A percentile compares a stretch with the other conserved stretches of the same genome.
phyloP scores from a whole-genome alignment of 2,329 filamentous ascomycete species.

The Aspergillus awamori region DNA sequence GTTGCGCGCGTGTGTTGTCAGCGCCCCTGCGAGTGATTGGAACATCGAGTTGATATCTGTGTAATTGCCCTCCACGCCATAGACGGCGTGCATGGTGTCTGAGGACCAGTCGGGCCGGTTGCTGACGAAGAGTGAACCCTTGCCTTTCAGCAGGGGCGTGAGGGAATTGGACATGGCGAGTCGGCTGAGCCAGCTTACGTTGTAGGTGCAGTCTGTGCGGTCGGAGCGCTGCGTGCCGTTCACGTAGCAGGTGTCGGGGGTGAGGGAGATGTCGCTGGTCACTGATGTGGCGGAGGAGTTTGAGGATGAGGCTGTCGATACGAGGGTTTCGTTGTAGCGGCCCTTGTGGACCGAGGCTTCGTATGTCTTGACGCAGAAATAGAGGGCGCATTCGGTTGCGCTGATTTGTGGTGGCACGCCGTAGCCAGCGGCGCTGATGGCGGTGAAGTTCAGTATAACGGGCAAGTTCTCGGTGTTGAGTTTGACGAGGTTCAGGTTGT shows the following conservation, averaged over 20 bases:
- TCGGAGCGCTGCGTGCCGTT: constrained; percentile 20
- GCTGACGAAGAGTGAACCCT: constrained; percentile 20
- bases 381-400: constrained; percentile 29
- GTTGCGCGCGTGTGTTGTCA: constrained; percentile 26
- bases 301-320: constrained; percentile 14
- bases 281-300: constrained; percentile 14
- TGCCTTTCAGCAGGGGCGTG: constrained; percentile 20
- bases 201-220: constrained; percentile 22
- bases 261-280: constrained; percentile 12
- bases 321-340: constrained; percentile 20
- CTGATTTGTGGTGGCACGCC: constrained; percentile 18
- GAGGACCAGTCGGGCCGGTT: constrained; percentile 27
- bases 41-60: constrained; percentile 25
- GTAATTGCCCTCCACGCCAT: constrained; percentile 24
- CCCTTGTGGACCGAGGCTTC: constrained; percentile 22
- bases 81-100: constrained; percentile 25
- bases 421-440: constrained; percentile 23
- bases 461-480: constrained; percentile 18
- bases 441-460: constrained; percentile 27
- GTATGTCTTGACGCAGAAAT: constrained; percentile 29
- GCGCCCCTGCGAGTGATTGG: constrained; percentile 19
- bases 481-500: constrained; percentile 13
- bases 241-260: constrained; percentile 26
- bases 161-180: constrained; percentile 27
- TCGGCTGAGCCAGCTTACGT: constrained; percentile 23